These are phyloP conservation scores for Penicillium fuscoglaucum DNA, from an alignment of 2,329 filamentous ascomycete species.

Conservation along the genomic window DNA sequence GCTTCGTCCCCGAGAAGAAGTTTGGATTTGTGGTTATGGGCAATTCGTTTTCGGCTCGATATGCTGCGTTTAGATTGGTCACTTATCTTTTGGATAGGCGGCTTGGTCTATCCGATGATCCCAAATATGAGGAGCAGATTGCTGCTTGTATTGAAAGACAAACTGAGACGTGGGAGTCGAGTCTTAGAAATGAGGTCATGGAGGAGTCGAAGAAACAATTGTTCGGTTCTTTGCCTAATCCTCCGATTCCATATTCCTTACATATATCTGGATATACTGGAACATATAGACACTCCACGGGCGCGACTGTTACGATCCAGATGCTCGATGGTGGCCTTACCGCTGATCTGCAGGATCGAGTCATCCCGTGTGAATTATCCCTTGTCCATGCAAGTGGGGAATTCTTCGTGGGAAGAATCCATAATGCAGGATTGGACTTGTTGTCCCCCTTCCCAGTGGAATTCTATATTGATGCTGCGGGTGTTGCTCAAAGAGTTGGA, in stretches of 20 bases:
- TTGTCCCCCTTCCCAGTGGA: slow-evolving; percentile 12
- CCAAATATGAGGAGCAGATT: no score
- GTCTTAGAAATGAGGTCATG: neutral
- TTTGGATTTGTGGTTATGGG: no score
- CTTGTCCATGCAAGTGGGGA: slow-evolving; percentile 23
- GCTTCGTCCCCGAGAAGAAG: no score
- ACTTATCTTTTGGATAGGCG: no score
- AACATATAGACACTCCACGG: slow-evolving; percentile 16
- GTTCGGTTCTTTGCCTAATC: slow-evolving; percentile 13
- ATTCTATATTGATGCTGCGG: slow-evolving; percentile 17
- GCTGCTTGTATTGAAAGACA: slow-evolving; percentile 5
- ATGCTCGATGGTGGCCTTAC: slow-evolving; percentile 1
- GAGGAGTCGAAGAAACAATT: slow-evolving; percentile 9
- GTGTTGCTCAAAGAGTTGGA: slow-evolving; percentile 9
- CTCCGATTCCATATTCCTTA: slow-evolving; percentile 12
- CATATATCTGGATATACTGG: slow-evolving; percentile 19
- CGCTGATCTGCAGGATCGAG: slow-evolving; percentile 18
- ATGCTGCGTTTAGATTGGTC: no score
- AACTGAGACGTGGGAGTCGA: neutral
- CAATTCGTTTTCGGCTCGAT: no score
- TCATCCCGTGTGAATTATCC: neutral
- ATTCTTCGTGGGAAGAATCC: slow-evolving; percentile 18
- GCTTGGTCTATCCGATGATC: no score
- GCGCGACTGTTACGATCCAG: slow-evolving; percentile 2
- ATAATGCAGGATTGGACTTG: neutral